Evolutionary conservation across 2,329 filamentous ascomycete species (phyloP).

Genomic region (Fusarium solani-melongenae): DNA sequence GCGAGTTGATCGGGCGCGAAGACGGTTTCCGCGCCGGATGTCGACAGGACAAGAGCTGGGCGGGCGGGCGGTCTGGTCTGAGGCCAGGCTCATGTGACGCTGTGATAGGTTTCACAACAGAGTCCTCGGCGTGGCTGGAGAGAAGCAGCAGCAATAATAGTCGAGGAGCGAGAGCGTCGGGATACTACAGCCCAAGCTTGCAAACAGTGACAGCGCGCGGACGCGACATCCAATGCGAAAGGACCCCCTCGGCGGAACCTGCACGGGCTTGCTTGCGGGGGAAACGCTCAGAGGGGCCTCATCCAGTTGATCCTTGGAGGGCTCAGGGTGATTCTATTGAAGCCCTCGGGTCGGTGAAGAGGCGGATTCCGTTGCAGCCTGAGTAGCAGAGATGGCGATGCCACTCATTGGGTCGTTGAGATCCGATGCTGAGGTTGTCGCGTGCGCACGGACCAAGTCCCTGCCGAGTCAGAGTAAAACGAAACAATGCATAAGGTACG

Average conservation of each 20-base stretch:
- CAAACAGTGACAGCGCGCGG: slow-evolving; percentile 20
- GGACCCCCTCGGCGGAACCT: slow-evolving; percentile 40
- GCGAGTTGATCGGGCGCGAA: slow-evolving; percentile 20
- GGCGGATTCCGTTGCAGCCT: not conserved
- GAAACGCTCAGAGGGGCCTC: slow-evolving; percentile 31
- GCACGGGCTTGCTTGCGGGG: slow-evolving; percentile 15
- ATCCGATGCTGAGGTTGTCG: slow-evolving; percentile 34
- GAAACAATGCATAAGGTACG: slow-evolving; percentile 3
- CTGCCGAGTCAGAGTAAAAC: slow-evolving; percentile 9
- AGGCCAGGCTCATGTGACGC: slow-evolving; percentile 28
- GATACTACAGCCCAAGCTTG: slow-evolving; percentile 33
- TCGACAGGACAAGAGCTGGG: slow-evolving; percentile 10
- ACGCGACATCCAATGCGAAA: slow-evolving; percentile 33
- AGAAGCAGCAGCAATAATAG: slow-evolving; percentile 2
- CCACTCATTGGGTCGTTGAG: slow-evolving; percentile 33
- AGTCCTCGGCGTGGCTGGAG: slow-evolving; percentile 5
- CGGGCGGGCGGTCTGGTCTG: slow-evolving; percentile 17
- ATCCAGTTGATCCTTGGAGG: slow-evolving; percentile 33
- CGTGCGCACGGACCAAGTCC: slow-evolving; percentile 34
- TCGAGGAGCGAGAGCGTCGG: slow-evolving; percentile 15
- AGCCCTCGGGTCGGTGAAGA: slow-evolving; percentile 11
- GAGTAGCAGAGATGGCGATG: slow-evolving; percentile 30
- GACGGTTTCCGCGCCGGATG: not conserved
- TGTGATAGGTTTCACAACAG: slow-evolving; percentile 33
- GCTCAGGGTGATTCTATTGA: not conserved